phyloP scores from a whole-genome alignment of 2,329 filamentous ascomycete species.

The Amauroascus verrucosus region DNA sequence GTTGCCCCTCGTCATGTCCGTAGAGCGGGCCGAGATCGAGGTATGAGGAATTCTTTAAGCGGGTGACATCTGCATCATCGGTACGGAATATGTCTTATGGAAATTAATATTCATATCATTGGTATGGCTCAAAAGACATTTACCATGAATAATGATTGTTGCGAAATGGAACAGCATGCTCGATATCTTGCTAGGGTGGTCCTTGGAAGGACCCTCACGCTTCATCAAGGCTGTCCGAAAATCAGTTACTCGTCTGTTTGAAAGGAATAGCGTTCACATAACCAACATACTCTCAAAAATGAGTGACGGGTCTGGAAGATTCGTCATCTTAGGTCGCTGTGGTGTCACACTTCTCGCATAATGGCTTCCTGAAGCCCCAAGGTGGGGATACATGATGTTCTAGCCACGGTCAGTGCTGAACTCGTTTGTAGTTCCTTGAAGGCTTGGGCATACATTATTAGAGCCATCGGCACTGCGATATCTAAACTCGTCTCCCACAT shows the following conservation, averaged over 20 bases:
- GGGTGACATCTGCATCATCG: slow-evolving; percentile 25
- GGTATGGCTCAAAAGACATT: background rate
- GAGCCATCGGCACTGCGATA: slow-evolving; percentile 28
- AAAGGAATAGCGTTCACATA: background rate
- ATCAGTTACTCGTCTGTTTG: background rate
- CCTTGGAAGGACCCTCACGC: slow-evolving; percentile 18
- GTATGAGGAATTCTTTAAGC: slow-evolving; percentile 37
- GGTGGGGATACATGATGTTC: slow-evolving; percentile 19
- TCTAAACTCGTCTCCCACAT: slow-evolving; percentile 24
- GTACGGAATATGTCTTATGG: slow-evolving; percentile 36
- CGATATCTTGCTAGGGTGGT: slow-evolving; percentile 38
- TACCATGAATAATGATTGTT: slow-evolving; percentile 43
- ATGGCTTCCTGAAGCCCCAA: slow-evolving; percentile 21
- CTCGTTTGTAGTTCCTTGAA: background rate
- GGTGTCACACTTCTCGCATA: slow-evolving; percentile 22
- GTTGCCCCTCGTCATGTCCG: slow-evolving; percentile 29
- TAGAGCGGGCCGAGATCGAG: slow-evolving; percentile 40
- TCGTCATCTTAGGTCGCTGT: slow-evolving; percentile 14
- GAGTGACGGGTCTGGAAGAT: slow-evolving; percentile 20
- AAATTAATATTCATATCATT: background rate
- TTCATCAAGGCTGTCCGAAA: slow-evolving; percentile 14
- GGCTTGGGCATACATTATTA: slow-evolving; percentile 14
- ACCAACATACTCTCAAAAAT: slow-evolving; percentile 21
- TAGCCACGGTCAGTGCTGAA: slow-evolving; percentile 3
- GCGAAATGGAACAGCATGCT: slow-evolving; percentile 42